phyloP scores from a whole-genome alignment of 805 yeast genomes.

The Metschnikowia kunwiensis region DNA sequence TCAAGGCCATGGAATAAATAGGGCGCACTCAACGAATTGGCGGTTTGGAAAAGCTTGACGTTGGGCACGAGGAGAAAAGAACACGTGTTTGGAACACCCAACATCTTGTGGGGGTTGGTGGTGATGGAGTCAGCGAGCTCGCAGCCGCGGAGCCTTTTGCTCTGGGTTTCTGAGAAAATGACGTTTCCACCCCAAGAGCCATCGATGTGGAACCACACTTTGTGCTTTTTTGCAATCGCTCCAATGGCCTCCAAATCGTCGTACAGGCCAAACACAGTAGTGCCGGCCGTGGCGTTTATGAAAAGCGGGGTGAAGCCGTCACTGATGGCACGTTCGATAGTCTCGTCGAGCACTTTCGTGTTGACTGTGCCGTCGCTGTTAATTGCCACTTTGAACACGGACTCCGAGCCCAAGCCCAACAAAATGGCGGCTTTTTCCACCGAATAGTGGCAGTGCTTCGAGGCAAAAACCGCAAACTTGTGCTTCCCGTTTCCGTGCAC shows the following conservation, averaged over 20 bases:
- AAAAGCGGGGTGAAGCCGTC: slow-evolving; percentile 72
- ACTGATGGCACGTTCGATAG: slow-evolving; percentile 41
- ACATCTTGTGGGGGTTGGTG: slow-evolving; percentile 81
- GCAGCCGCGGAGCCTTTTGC: slow-evolving; percentile 51
- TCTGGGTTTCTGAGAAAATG: slow-evolving; percentile 54
- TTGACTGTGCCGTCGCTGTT: slow-evolving; percentile 56
- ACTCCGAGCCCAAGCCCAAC: slow-evolving; percentile 62
- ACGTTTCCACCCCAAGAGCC: slow-evolving; percentile 93
- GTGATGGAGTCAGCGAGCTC: slow-evolving; percentile 74
- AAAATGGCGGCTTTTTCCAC: slow-evolving; percentile 79
- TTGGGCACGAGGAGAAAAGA: slow-evolving; percentile 75
- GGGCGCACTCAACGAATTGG: slow-evolving; percentile 78
- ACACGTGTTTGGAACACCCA: slow-evolving; percentile 80
- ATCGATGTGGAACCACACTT: slow-evolving; percentile 79
- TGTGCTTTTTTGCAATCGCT: slow-evolving; percentile 48
- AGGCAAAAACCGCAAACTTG: slow-evolving; percentile 68
- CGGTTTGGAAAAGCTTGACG: slow-evolving; percentile 57
- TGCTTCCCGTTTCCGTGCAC: slow-evolving; percentile 48
- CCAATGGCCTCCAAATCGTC: slow-evolving; percentile 63
- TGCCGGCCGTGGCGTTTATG: slow-evolving; percentile 82
- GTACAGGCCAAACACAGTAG: slow-evolving; percentile 82
- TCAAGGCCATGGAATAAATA: slow-evolving; percentile 67
- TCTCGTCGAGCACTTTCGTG: slow-evolving; percentile 41
- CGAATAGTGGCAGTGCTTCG: slow-evolving; percentile 74
- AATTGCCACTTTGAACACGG: slow-evolving; percentile 64